These are phyloP conservation scores for Pittosporum tobira DNA, from an alignment of 129 eudicot species.

Conservation along the genomic window DNA sequence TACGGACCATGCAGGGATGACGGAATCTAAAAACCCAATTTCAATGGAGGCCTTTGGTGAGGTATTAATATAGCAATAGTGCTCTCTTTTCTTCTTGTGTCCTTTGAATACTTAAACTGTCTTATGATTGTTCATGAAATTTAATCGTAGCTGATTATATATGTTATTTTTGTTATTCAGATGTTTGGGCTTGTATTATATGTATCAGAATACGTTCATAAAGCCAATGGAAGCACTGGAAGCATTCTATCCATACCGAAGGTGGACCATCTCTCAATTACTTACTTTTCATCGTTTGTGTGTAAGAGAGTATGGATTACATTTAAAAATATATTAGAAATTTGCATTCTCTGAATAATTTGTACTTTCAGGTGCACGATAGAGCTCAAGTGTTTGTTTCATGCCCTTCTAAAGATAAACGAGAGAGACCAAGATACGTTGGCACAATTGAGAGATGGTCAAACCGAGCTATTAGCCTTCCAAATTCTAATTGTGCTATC, in stretches of 20 bases:
- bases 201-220: constrained; percentile 44
- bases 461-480: constrained; percentile 51
- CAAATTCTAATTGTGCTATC: constrained; percentile 36
- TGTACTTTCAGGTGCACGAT: constrained; percentile 76
- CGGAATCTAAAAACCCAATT: constrained; percentile 59
- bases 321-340: background rate
- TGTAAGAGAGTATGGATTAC: background rate
- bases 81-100: background rate
- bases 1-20: constrained; percentile 22
- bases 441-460: constrained; percentile 68
- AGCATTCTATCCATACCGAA: constrained; percentile 65
- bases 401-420: constrained; percentile 40
- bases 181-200: constrained; percentile 80
- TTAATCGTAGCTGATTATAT: constrained; percentile 5
- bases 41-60: constrained; percentile 94
- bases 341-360: background rate
- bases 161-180: constrained; percentile 36
- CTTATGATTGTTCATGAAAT: background rate
- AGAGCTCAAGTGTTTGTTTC: constrained; percentile 87
- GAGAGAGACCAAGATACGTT: constrained; percentile 42
- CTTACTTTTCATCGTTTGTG: background rate
- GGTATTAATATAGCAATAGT: constrained; percentile 29
- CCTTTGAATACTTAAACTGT: background rate
- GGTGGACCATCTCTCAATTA: constrained; percentile 29
- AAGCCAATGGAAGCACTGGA: constrained; percentile 44